Percentiles rank a stretch among this genome's conserved stretches.
Conservation (phyloP, 1,139 yeast species). For the Debaryomyces robertsiae region DNA sequence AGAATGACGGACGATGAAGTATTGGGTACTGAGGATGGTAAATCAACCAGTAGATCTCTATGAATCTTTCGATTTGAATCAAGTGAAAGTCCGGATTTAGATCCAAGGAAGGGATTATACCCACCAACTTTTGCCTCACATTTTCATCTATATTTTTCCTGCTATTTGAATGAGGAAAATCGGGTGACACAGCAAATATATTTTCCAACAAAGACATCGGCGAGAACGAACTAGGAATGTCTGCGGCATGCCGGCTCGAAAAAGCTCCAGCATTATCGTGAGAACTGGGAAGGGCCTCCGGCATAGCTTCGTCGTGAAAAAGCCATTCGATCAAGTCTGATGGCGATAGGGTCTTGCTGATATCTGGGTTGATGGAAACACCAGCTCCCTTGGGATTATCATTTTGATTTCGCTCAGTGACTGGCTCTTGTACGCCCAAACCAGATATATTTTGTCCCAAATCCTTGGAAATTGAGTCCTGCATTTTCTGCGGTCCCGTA, state of each 20-base stretch:
- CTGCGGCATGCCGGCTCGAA: slow-evolving; percentile 16
- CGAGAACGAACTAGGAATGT: slow-evolving; percentile 23
- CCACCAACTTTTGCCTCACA: slow-evolving; percentile 30
- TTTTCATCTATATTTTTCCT: slow-evolving; percentile 28
- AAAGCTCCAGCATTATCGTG: slow-evolving; percentile 9
- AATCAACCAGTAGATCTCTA: slow-evolving; percentile 51
- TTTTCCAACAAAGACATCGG: slow-evolving; percentile 31
- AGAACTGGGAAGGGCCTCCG: slow-evolving; percentile 7
- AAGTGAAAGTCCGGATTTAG: slow-evolving; percentile 29
- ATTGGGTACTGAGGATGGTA: slow-evolving; percentile 65
- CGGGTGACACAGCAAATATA: slow-evolving; percentile 34
- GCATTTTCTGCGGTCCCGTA: neutral
- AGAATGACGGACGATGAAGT: slow-evolving; percentile 62
- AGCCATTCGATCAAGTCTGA: slow-evolving; percentile 35
- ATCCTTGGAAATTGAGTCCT: neutral
- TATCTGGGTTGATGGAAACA: neutral
- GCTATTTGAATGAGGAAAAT: slow-evolving; percentile 32
- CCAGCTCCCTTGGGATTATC: neutral
- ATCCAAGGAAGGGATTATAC: slow-evolving; percentile 36
- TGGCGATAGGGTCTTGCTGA: slow-evolving; percentile 23
- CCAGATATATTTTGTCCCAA: no score
- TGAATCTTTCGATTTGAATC: slow-evolving; percentile 27
- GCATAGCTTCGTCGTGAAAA: slow-evolving; percentile 26
- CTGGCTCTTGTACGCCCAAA: neutral
- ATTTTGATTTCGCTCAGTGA: neutral